Evolutionary conservation across 208 protist species (phyloP).

Genomic region (Vickermania ingenoplastis): DNA sequence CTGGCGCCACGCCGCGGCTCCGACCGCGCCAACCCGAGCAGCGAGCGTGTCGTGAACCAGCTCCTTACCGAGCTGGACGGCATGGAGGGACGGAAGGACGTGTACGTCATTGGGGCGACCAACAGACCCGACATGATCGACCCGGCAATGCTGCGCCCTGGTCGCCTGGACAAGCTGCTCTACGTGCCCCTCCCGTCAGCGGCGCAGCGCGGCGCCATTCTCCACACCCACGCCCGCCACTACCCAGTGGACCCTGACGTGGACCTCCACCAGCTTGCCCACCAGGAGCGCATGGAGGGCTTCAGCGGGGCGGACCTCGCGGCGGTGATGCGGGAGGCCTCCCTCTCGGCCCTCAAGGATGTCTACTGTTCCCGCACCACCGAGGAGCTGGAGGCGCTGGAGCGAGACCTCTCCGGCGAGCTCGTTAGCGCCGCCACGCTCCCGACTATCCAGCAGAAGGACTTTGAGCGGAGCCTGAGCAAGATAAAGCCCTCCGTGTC

Average conservation of each 20-base stretch:
- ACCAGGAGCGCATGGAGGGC: conserved; percentile 66
- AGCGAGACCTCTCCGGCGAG: conserved; percentile 63
- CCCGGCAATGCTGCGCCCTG: conserved; percentile 96
- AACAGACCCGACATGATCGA: conserved; percentile 99
- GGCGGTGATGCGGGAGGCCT: conserved; percentile 89
- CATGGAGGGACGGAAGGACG: conserved; percentile 89
- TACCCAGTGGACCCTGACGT: conserved; percentile 81
- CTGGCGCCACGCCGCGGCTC: conserved; percentile 90
- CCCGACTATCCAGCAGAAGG: conserved; percentile 41
- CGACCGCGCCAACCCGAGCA: conserved; percentile 81
- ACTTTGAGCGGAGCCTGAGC: conserved; percentile 57
- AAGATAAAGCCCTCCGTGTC: conserved; percentile 80
- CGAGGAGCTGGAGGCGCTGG: conserved; percentile 58
- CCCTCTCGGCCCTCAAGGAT: conserved; percentile 72
- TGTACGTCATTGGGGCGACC: conserved; percentile 98
- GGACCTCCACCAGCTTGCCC: conserved; percentile 67
- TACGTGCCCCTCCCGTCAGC: conserved; percentile 93
- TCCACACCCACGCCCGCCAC: conserved; percentile 81
- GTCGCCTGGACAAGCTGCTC: conserved; percentile 95
- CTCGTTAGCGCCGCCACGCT: conserved; percentile 18
- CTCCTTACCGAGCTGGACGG: conserved; percentile 99
- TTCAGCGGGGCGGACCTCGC: conserved; percentile 95
- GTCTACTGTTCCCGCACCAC: conserved; percentile 48
- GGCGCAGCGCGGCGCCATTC: conserved; percentile 80
- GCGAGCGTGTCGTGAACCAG: conserved; percentile 98